Conservation (phyloP, 108 stramenopile species). For the Ochromonas danica region DNA sequence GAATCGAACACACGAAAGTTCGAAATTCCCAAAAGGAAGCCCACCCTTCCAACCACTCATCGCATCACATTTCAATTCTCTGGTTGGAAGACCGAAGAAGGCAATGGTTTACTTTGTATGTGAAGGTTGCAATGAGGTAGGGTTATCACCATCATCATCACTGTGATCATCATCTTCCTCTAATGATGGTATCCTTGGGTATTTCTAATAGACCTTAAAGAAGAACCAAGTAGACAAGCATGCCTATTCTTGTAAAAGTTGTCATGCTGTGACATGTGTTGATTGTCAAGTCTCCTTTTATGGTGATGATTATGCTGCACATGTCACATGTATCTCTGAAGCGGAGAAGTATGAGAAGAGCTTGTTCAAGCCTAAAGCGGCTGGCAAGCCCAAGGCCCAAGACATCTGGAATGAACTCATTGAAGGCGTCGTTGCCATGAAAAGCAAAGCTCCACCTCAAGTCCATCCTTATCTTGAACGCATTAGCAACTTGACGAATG, state of each 20-base stretch:
- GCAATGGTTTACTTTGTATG: slow-evolving; percentile 64
- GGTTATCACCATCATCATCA: no score
- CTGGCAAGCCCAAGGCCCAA: slow-evolving; percentile 26
- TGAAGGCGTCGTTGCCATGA: slow-evolving; percentile 37
- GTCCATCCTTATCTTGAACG: slow-evolving; percentile 35
- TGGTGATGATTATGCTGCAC: slow-evolving; percentile 52
- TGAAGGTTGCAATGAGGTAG: slow-evolving; percentile 64
- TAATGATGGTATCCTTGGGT: no score
- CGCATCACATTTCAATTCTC: no score
- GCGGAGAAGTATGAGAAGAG: slow-evolving; percentile 64
- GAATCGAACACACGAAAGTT: no score
- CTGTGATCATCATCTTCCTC: no score
- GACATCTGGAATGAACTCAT: slow-evolving; percentile 26
- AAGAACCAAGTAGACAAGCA: slow-evolving; percentile 60
- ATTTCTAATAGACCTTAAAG: slow-evolving; percentile 64
- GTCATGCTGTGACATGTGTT: slow-evolving; percentile 60
- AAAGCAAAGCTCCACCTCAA: slow-evolving; percentile 28
- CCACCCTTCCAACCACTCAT: no score
- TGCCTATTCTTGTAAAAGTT: slow-evolving; percentile 30
- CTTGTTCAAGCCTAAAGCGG: slow-evolving; percentile 59
- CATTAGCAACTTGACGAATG: slow-evolving; percentile 54
- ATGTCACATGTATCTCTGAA: slow-evolving; percentile 61
- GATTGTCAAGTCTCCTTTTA: slow-evolving; percentile 58
- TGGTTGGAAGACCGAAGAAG: no score
- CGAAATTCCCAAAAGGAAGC: no score